Base-by-base conservation (phyloP, 1,139 yeast genomes). In the Candida sanyaensis region DNA sequence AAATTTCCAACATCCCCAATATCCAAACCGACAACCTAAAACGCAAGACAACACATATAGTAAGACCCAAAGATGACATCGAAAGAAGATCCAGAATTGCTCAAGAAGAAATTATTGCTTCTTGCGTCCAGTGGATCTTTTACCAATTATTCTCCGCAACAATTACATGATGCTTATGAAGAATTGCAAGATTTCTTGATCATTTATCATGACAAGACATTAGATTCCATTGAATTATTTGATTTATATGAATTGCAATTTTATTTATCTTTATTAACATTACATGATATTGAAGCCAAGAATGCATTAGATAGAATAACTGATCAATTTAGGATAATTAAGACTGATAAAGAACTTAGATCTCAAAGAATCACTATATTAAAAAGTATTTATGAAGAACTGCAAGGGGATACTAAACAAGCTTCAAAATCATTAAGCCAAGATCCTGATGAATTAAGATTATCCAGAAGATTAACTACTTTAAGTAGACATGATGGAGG, bases 221-320 rank as follows among this genome's bases (percentile, higher is more conserved):
- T 75, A 42, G 70, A 68, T 9, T 73, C 81, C 30, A 63, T 71
- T 11, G 89, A 86, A 45, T 72, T 80, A 50, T 84, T 77, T 62
- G 73, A 78, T 12, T 66, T 91, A 33, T 73, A 83, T 52, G 96
- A 88, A 62, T 77, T 89, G 59, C 84, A 87, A 48, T 88, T 89
- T 63, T 83, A 83, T 60, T 71, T 91, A 41, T 71, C 84, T 2
- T 65, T 90, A 37, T 71, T 85, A 51, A 69, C 88, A n/a, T 74
- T 81, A 43, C 78, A 83, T 52, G 96, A 90, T 59, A 68, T 73
- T 1, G 90, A 83, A 55, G 96, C 97, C 13, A 81, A 84, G 56
- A 67, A 78, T 11, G 73, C 82, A 49, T 75, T 89, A 50, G 86
- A 85, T 49, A 70, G 83, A 40, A 64, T 91, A 12, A 65, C 77